Evolutionary conservation across 1,284 basidiomycete species (phyloP), one percentile per base, ranked within the genome.

Genomic region (Melampsora americana): DNA sequence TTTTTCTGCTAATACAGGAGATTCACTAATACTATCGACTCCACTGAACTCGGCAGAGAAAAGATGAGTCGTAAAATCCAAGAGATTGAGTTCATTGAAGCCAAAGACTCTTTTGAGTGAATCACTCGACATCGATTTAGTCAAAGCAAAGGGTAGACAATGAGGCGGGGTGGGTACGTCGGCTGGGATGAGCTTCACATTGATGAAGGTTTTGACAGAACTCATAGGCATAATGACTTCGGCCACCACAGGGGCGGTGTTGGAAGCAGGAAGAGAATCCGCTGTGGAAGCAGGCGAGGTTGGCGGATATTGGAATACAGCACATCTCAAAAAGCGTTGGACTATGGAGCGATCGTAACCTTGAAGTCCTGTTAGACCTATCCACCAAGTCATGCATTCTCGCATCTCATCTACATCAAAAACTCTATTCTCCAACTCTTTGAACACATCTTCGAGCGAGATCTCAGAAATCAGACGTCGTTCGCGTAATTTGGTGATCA

Each of bases 381-480:
- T 88, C 91, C 94, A 96, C 95, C 95, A 99, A 77, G 88, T 87
- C 78, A 98, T 85, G 82, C 92, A 95, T 4, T 89, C 89, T 26
- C 90, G 83, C 84, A 92, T 90, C 83, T 98, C 93, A 16, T 85
- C 84, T 79, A 92, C 88, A 0, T 83, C 83, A 23, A 99, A 85
- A 0, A 95, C 90, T 16, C 92, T 86, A 1, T 86, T 83, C 18
- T 87, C 87, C 6, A 99, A 86, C 82, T 96, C 93, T 68, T 86
- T 84, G 67, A 98, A 85, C 23, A 98, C 92, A 81, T 99, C 96
- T 23, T 89, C 85, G 80, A 96, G 92, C 0, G 88, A 88, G 78
- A 95, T 90, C n/a, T 90, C 86, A 71, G 87, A 88, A n/a, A 99
- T 86, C 82, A 95, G 85, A 0, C 87, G 87, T 50, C 89, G 86